Conservation (phyloP, 352 stramenopile species). For the Blastocystis sp. region DNA sequence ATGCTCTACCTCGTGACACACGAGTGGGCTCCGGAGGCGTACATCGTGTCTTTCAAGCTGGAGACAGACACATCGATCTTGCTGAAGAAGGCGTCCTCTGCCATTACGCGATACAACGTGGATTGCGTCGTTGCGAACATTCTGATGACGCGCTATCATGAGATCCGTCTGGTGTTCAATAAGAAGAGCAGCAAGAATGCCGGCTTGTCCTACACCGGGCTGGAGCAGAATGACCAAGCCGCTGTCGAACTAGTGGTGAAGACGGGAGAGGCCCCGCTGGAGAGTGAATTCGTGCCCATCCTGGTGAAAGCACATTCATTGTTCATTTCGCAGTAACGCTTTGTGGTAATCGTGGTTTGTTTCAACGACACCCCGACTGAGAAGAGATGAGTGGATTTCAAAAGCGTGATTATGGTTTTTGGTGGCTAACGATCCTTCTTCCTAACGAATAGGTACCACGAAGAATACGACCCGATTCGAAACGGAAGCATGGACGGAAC, state of each 20-base stretch:
- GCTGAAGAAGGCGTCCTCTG: conserved; percentile 77
- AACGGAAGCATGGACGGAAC: conserved; percentile 70
- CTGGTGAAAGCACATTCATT: conserved; percentile 39
- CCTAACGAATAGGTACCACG: conserved; percentile 47
- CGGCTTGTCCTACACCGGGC: background rate
- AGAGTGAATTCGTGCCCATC: conserved; percentile 31
- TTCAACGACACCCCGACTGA: background rate
- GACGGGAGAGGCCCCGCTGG: conserved; percentile 18
- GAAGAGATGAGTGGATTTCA: conserved; percentile 17
- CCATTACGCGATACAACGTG: conserved; percentile 87
- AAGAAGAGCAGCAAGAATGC: conserved; percentile 20
- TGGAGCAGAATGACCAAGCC: background rate
- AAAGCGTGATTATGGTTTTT: conserved; percentile 53
- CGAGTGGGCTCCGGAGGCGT: conserved; percentile 87
- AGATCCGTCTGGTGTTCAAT: conserved; percentile 78
- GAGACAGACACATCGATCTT: conserved; percentile 93
- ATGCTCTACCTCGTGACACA: conserved; percentile 84
- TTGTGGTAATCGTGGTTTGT: background rate
- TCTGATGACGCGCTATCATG: conserved; percentile 86
- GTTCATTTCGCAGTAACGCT: conserved; percentile 9
- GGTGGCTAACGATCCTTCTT: background rate
- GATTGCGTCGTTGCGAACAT: conserved; percentile 95
- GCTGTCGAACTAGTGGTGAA: conserved; percentile 37
- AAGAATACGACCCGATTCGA: conserved; percentile 68
- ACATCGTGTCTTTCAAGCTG: conserved; percentile 96